Evolutionary conservation across 495 filamentous ascomycete genomes (phyloP).

Genomic region (Xylaria acuta): DNA sequence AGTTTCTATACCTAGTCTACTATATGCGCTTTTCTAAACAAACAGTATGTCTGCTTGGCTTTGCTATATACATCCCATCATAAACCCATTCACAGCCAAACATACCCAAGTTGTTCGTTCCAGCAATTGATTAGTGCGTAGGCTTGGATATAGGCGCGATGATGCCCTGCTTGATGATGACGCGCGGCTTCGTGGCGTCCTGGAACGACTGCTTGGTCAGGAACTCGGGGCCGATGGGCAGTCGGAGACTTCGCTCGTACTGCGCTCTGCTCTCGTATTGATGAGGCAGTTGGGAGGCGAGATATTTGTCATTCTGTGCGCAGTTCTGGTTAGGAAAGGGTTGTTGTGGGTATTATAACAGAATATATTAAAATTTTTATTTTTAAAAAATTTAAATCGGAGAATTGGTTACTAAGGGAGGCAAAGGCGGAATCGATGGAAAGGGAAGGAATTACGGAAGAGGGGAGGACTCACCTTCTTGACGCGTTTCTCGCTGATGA

Average conservation of each 20-base stretch:
- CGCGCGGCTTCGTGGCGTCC: constrained; percentile 83
- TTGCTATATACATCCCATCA: neutral
- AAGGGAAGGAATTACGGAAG: neutral
- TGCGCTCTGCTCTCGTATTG: constrained; percentile 85
- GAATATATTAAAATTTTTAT: too few species aligned
- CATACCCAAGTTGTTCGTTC: neutral
- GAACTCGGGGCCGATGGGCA: constrained; percentile 95
- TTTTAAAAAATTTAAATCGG: too few species aligned
- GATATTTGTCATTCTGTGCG: constrained; percentile 83
- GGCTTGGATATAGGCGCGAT: constrained; percentile 89
- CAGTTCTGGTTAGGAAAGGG: constrained; percentile 35
- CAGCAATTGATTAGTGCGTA: constrained; percentile 30
- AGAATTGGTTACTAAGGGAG: too few species aligned
- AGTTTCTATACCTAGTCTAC: neutral
- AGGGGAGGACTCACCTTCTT: constrained; percentile 72
- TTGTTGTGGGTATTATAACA: too few species aligned
- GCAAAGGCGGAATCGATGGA: neutral
- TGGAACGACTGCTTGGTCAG: constrained; percentile 93
- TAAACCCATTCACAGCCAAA: neutral
- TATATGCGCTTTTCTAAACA: neutral
- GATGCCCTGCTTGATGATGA: constrained; percentile 91
- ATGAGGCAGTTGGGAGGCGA: constrained; percentile 81
- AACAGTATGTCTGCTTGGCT: neutral
- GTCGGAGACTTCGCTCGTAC: constrained; percentile 85
- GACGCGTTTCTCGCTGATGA: constrained; percentile 89